A percentile compares a stretch with the other conserved stretches of the same genome.
phyloP scores from a whole-genome alignment of 805 yeast species.

The Clavispora santaluciae region DNA sequence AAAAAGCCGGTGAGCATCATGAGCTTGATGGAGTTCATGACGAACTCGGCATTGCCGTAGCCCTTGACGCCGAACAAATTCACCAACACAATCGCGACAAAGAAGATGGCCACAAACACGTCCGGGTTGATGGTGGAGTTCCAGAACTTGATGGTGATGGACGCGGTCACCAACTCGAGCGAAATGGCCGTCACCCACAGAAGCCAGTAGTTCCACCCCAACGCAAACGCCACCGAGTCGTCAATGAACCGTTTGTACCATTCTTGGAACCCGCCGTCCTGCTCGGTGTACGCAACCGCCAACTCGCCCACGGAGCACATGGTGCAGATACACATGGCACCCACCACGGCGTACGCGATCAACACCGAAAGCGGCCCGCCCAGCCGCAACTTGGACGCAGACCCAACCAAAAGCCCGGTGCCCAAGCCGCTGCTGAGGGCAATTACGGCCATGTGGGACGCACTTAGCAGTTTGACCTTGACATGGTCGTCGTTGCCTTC shows the following conservation, averaged over 20 bases:
- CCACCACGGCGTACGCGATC: slow-evolving; percentile 22
- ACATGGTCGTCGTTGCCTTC: not conserved
- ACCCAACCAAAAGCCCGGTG: slow-evolving; percentile 40
- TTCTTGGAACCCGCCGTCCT: slow-evolving; percentile 36
- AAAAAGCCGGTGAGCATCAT: slow-evolving; percentile 36
- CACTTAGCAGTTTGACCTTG: slow-evolving; percentile 10
- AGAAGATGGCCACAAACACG: slow-evolving; percentile 53
- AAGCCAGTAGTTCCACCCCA: slow-evolving; percentile 36
- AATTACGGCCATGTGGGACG: slow-evolving; percentile 29
- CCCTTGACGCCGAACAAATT: slow-evolving; percentile 45
- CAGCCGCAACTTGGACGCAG: slow-evolving; percentile 24
- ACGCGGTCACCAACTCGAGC: slow-evolving; percentile 19
- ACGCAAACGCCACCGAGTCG: slow-evolving; percentile 33
- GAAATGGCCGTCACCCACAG: slow-evolving; percentile 24
- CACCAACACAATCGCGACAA: slow-evolving; percentile 39
- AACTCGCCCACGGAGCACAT: slow-evolving; percentile 43
- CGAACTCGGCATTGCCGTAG: slow-evolving; percentile 42
- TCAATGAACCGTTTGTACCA: slow-evolving; percentile 29
- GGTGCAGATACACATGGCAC: slow-evolving; percentile 28
- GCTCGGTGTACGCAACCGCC: slow-evolving; percentile 53
- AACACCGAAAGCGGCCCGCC: slow-evolving; percentile 25
- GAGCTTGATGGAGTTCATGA: slow-evolving; percentile 34
- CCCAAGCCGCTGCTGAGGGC: slow-evolving; percentile 37
- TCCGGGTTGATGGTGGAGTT: slow-evolving; percentile 45
- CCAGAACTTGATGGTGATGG: slow-evolving; percentile 59